phyloP scores from a whole-genome alignment of 441 rosid species.

The Bocquillonia castaneifolia region DNA sequence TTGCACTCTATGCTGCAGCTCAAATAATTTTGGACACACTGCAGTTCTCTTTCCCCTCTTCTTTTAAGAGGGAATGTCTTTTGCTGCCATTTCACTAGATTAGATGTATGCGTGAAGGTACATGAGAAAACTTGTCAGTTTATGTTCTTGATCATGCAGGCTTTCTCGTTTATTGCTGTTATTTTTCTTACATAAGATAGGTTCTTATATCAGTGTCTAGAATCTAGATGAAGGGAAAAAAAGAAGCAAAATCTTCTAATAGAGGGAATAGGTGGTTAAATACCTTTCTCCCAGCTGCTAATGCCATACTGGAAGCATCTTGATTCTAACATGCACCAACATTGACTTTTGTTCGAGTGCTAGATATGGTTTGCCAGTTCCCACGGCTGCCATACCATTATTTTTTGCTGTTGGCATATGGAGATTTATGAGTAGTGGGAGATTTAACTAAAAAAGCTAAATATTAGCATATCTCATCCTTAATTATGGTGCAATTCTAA shows the following conservation, averaged over 20 bases:
- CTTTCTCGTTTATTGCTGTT: not conserved
- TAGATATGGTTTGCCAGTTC: not conserved
- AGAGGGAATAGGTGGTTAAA: not conserved
- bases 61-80: not conserved
- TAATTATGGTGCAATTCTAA: conserved; percentile 8
- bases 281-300: not conserved
- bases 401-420: not conserved
- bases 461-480: conserved; percentile 6
- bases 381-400: not conserved
- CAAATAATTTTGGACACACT: not conserved
- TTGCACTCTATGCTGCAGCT: not conserved
- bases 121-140: not conserved
- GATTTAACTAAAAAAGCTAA: not conserved
- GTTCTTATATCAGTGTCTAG: not conserved
- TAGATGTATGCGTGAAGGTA: not conserved
- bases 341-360: not conserved
- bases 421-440: not conserved
- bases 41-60: not conserved
- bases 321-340: not conserved
- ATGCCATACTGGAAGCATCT: not conserved
- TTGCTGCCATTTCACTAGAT: not conserved
- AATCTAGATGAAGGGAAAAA: not conserved
- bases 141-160: not conserved
- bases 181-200: not conserved
- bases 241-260: not conserved